These are phyloP conservation scores for Herpetospermum pedunculosum DNA, from an alignment of 306 rosid species.

Conservation along the genomic window DNA sequence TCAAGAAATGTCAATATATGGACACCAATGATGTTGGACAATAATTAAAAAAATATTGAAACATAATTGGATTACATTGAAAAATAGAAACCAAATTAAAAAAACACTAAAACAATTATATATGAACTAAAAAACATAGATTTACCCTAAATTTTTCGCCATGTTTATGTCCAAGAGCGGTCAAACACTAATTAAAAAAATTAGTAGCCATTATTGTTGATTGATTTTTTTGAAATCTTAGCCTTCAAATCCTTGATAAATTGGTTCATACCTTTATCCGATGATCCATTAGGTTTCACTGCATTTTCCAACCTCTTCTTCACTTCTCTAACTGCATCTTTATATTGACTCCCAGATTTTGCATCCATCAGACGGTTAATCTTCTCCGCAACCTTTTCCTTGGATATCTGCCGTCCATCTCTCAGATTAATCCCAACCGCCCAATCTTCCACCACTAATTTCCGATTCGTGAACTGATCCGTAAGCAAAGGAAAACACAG, in stretches of 20 bases:
- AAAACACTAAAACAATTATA: no score
- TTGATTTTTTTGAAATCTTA: neutral
- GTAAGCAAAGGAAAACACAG: slow-evolving; percentile 45
- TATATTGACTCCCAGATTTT: slow-evolving; percentile 17
- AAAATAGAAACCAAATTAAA: no score
- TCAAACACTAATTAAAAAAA: no score
- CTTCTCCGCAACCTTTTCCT: slow-evolving; percentile 22
- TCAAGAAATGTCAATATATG: no score
- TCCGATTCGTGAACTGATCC: slow-evolving; percentile 53
- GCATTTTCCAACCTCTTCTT: slow-evolving; percentile 29
- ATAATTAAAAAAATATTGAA: no score
- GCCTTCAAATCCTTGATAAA: slow-evolving; percentile 24
- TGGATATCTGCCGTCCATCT: neutral
- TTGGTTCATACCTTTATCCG: slow-evolving; percentile 21
- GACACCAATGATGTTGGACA: no score
- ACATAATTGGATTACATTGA: no score
- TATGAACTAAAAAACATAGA: no score
- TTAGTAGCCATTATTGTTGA: no score
- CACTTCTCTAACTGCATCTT: slow-evolving; percentile 16
- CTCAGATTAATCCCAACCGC: slow-evolving; percentile 34
- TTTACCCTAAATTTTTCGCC: no score
- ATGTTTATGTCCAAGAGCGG: no score
- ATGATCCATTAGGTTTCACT: slow-evolving; percentile 26
- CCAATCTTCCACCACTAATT: slow-evolving; percentile 55
- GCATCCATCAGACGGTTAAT: slow-evolving; percentile 29